Conservation (phyloP, 306 rosid genomes). For the Glycine soja region DNA sequence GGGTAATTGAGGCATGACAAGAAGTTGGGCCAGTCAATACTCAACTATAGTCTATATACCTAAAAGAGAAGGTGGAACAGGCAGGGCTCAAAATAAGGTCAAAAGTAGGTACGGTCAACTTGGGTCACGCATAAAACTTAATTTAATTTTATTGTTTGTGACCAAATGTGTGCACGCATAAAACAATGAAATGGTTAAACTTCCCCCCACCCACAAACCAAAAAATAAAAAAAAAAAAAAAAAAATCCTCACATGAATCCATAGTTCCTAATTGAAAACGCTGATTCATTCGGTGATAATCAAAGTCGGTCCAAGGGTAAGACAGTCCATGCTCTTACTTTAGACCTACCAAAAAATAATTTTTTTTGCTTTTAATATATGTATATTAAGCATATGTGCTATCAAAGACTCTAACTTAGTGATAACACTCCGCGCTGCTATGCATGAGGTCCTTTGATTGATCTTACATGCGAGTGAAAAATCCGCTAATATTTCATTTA, state of each 20-base stretch:
- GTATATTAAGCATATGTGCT: too few relatives aligned
- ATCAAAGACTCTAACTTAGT: too few relatives aligned
- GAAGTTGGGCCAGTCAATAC: slow-evolving; percentile 29
- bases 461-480: too few relatives aligned
- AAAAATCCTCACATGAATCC: slow-evolving; percentile 50
- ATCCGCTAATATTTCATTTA: too few relatives aligned
- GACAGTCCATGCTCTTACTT: too few relatives aligned
- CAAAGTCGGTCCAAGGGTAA: too few relatives aligned
- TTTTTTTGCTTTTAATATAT: too few relatives aligned
- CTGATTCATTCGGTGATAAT: background rate
- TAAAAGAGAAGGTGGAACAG: slow-evolving; percentile 12
- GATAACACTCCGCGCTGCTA: too few relatives aligned
- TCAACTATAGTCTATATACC: background rate
- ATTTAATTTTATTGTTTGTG: background rate
- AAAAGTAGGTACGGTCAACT: slow-evolving; percentile 11
- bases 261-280: background rate
- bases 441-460: too few relatives aligned
- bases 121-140: background rate
- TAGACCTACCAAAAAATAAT: too few relatives aligned
- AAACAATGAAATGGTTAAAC: slow-evolving; percentile 1
- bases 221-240: too few relatives aligned
- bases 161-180: slow-evolving; percentile 9
- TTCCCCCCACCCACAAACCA: slow-evolving; percentile 21
- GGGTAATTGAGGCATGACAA: slow-evolving; percentile 10
- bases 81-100: slow-evolving; percentile 31